Conservation (phyloP, 1,139 yeast species). For the Zhuliangozyma parablackwelliae region DNA sequence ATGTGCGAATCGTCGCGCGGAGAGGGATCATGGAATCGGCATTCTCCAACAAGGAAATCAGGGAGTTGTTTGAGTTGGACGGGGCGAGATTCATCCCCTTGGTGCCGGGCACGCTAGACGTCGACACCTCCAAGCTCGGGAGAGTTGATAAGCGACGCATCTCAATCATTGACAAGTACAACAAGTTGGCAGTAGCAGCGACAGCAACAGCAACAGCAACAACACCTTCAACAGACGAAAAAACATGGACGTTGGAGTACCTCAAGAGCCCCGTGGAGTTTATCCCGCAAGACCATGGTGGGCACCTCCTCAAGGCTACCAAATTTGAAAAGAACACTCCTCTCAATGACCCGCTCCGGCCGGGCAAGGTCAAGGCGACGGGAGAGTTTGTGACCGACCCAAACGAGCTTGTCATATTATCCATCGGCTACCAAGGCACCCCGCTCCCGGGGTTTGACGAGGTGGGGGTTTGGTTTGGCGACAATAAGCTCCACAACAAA, state of each 20-base stretch:
- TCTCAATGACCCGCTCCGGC: constrained; percentile 26
- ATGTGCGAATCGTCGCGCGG: constrained; percentile 75
- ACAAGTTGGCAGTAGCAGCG: constrained; percentile 17
- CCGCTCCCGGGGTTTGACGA: constrained; percentile 57
- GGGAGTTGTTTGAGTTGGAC: constrained; percentile 71
- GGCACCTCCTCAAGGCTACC: constrained; percentile 38
- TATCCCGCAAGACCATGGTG: constrained; percentile 11
- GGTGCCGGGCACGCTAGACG: constrained; percentile 37
- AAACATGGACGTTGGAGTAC: constrained; percentile 67
- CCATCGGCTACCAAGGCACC: constrained; percentile 79
- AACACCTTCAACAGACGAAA: constrained; percentile 12
- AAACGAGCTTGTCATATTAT: constrained; percentile 70
- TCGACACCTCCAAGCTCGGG: constrained; percentile 41
- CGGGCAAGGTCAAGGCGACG: constrained; percentile 39
- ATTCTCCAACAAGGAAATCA: constrained; percentile 85
- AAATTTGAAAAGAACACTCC: constrained; percentile 47
- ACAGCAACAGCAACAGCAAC: constrained; percentile 13
- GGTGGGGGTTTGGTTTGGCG: constrained; percentile 53
- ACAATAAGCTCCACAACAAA: constrained; percentile 54
- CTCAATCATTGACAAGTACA: constrained; percentile 55
- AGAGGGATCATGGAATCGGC: constrained; percentile 82
- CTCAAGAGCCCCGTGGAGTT: constrained; percentile 64
- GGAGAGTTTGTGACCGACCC: constrained; percentile 32
- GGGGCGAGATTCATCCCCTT: constrained; percentile 52
- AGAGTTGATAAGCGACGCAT: constrained; percentile 70